A percentile compares a stretch with the other conserved stretches of the same genome.
Evolutionary conservation across 768 basidiomycete genomes (phyloP).

Genomic region (Tephrocybe rancida): DNA sequence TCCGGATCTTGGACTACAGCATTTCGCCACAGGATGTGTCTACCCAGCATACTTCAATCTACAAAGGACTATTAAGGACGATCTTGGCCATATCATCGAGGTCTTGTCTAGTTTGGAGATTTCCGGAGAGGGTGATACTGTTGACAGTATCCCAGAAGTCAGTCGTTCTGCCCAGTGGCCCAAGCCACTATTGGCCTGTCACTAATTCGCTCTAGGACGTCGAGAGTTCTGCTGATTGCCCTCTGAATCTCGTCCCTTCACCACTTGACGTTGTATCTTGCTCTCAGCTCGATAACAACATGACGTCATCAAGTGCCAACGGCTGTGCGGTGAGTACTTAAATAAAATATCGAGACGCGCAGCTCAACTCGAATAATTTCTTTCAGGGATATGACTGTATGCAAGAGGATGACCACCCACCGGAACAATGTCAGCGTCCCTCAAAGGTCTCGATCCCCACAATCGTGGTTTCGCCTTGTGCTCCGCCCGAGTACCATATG

Average conservation of each 20-base stretch:
- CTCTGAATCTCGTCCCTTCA: background rate
- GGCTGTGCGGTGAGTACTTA: no score
- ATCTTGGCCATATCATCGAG: conserved; percentile 43
- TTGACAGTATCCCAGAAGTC: background rate
- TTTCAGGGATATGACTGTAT: background rate
- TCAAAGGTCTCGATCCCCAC: conserved; percentile 43
- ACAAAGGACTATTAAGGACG: conserved; percentile 34
- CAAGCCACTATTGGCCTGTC: no score
- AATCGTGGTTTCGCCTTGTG: conserved; percentile 54
- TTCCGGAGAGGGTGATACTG: conserved; percentile 13
- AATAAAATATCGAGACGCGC: no score
- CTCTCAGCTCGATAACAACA: no score
- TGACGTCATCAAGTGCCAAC: no score
- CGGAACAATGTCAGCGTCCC: conserved; percentile 26
- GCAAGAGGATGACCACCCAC: conserved; percentile 17
- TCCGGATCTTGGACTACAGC: conserved; percentile 29
- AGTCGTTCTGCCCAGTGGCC: background rate
- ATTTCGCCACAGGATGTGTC: conserved; percentile 30
- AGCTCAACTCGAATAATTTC: background rate
- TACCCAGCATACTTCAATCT: conserved; percentile 36
- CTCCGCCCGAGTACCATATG: conserved; percentile 35
- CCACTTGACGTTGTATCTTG: background rate
- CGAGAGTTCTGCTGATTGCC: background rate
- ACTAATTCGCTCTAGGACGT: background rate
- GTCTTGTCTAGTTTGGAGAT: conserved; percentile 44